Conservation (phyloP, 495 filamentous ascomycete genomes). For the Penicillium manginii region DNA sequence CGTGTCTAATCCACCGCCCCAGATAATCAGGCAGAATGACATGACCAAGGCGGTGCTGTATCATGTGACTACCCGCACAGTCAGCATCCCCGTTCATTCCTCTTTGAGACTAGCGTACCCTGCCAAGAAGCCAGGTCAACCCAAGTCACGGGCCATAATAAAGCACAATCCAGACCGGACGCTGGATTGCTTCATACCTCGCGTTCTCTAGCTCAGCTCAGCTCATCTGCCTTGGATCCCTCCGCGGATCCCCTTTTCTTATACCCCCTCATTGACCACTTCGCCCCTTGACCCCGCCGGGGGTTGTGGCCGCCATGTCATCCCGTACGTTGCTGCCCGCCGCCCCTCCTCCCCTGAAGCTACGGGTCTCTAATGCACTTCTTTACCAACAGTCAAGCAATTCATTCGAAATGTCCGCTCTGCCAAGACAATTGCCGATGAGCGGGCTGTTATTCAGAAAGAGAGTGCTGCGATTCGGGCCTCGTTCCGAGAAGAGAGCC, state of each 20-base stretch:
- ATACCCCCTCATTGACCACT: constrained; percentile 22
- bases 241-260: constrained; percentile 6
- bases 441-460: constrained; percentile 96
- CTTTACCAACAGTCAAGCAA: constrained; percentile 77
- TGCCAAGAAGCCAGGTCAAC: constrained; percentile 41
- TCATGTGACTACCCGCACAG: constrained; percentile 8
- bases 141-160: constrained; percentile 35
- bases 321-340: constrained; percentile 59
- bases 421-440: constrained; percentile 97
- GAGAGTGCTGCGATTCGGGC: constrained; percentile 96
- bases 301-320: constrained; percentile 61
- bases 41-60: background rate
- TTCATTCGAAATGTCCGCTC: constrained; percentile 99
- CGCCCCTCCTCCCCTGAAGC: constrained; percentile 39
- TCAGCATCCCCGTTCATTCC: constrained; percentile 10
- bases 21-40: background rate
- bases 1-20: background rate
- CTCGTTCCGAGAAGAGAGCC: constrained; percentile 95
- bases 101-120: constrained; percentile 16
- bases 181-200: constrained; percentile 17
- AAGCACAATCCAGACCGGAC: constrained; percentile 31
- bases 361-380: constrained; percentile 26
- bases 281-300: constrained; percentile 36
- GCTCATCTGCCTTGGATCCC: constrained; percentile 15
- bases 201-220: constrained; percentile 7